Percentiles rank a stretch among this genome's conserved stretches.
phyloP scores from a whole-genome alignment of 2,329 filamentous ascomycete genomes.

The Neofusicoccum umdonicola region DNA sequence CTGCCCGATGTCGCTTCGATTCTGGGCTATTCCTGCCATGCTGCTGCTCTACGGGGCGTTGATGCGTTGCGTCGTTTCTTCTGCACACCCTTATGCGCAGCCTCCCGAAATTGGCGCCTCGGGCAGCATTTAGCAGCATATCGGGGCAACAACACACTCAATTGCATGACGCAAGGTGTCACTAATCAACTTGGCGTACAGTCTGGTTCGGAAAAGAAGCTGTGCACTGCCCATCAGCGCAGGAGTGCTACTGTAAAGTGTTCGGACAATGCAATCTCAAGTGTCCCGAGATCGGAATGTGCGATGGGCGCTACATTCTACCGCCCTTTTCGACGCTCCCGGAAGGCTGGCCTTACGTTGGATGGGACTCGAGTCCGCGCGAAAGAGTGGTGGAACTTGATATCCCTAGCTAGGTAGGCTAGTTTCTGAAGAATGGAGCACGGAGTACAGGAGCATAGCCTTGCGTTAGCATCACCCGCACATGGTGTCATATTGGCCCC shows the following conservation, averaged over 20 bases:
- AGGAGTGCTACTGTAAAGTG: slow-evolving; percentile 65
- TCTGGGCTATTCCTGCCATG: neutral
- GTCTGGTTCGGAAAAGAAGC: slow-evolving; percentile 38
- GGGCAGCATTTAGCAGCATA: neutral
- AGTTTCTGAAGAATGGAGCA: neutral
- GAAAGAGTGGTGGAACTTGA: slow-evolving; percentile 22
- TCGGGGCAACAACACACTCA: neutral
- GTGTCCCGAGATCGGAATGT: slow-evolving; percentile 45
- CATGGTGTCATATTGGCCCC: neutral
- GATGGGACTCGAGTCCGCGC: slow-evolving; percentile 48
- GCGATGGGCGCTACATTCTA: slow-evolving; percentile 58
- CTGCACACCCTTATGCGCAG: neutral
- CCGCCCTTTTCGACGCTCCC: slow-evolving; percentile 60
- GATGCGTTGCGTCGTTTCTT: neutral
- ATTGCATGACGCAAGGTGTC: neutral
- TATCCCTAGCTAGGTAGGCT: neutral
- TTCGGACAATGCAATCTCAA: slow-evolving; percentile 60
- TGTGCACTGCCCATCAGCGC: slow-evolving; percentile 60
- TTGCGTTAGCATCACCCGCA: neutral
- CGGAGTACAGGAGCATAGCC: neutral
- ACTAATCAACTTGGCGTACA: slow-evolving; percentile 17
- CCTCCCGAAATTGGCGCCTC: neutral
- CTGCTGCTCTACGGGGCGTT: neutral
- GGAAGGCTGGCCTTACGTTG: slow-evolving; percentile 59
- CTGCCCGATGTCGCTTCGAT: neutral